Evolutionary conservation across 768 basidiomycete genomes (phyloP).

Genomic region (Pseudohyphozyma bogoriensis): DNA sequence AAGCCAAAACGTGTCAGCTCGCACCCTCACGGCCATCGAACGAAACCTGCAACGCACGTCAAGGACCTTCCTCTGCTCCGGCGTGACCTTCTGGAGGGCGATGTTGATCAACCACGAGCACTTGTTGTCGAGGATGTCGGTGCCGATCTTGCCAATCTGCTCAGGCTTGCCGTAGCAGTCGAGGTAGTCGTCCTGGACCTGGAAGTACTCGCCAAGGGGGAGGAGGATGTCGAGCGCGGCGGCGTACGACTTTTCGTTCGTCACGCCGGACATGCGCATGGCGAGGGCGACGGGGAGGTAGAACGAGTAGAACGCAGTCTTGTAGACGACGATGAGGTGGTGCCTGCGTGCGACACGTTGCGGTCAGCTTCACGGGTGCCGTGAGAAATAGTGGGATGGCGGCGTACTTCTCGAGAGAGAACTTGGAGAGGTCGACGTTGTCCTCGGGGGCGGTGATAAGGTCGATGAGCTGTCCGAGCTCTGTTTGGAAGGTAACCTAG

Average conservation of each 20-base stretch:
- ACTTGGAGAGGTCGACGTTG: slow-evolving; percentile 70
- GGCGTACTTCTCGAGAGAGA: slow-evolving; percentile 69
- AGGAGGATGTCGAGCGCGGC: slow-evolving; percentile 70
- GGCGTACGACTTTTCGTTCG: slow-evolving; percentile 54
- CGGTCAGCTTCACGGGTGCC: background rate
- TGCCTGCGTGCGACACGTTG: slow-evolving; percentile 48
- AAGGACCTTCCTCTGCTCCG: slow-evolving; percentile 43
- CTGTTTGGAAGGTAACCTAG: slow-evolving; percentile 70
- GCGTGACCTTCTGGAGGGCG: slow-evolving; percentile 49
- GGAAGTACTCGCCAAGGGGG: slow-evolving; percentile 95
- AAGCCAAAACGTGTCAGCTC: slow-evolving; percentile 23
- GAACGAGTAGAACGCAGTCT: slow-evolving; percentile 96
- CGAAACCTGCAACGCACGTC: slow-evolving; percentile 37
- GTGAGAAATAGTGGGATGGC: background rate
- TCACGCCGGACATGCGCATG: slow-evolving; percentile 55
- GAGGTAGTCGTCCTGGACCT: slow-evolving; percentile 94
- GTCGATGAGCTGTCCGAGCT: slow-evolving; percentile 92
- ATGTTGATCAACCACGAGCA: slow-evolving; percentile 93
- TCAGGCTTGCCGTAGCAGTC: slow-evolving; percentile 85
- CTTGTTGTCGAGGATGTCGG: slow-evolving; percentile 98
- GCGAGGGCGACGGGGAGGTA: slow-evolving; percentile 95
- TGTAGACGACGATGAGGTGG: slow-evolving; percentile 86
- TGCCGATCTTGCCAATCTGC: slow-evolving; percentile 90
- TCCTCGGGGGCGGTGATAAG: slow-evolving; percentile 91
- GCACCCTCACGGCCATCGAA: background rate